Base-by-base conservation (phyloP, 73 alveolate species). In the Paramecium tetraurelia region DNA sequence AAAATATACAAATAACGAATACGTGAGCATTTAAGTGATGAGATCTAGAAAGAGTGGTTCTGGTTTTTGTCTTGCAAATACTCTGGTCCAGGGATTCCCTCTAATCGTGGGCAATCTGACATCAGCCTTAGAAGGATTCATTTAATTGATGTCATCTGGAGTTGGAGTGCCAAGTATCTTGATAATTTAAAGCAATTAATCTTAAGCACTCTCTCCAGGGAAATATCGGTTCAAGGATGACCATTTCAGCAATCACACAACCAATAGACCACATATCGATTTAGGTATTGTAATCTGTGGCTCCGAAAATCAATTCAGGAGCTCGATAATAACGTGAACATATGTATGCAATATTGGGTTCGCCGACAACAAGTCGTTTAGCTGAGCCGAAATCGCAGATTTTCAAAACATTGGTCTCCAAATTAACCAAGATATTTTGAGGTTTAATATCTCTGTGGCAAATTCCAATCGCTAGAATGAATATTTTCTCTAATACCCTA, bases 251-350 rank as follows among this genome's bases (percentile, higher is more conserved):
- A 29, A 97, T 90, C 9, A 96, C 98, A 86, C 99, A 96, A 16
- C 99, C 99, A 20, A 92, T 93, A 0, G 98, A 96, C 99, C 99
- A 97, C 36, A 97, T 94, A 90, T 97, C 99, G 22, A 97, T 94
- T 9, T 94, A 93, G 58, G 97, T 35, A 6, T 95, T 41, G 77
- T 94, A 96, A 58, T 94, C 97, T 5, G 95, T 92, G 21, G 97
- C 92, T 16, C 97, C 98, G 53, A 93, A 94, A 69, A 94, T 94
- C 14, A 96, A 58, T 76, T 94, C 98, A 6, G 98, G 98, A 20
- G 97, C 97, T 85, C 98, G 35, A 58, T 96, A 94, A 93, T 94
- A 94, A n/a, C 98, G 70, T 8, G 98, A 92, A 93, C 99, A 92
- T 16, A 95, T 94, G 77, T 96, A 96, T 2, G 98, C 93, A 11